Conservation (phyloP, 2,329 filamentous ascomycete genomes). For the Aureobasidium musti region DNA sequence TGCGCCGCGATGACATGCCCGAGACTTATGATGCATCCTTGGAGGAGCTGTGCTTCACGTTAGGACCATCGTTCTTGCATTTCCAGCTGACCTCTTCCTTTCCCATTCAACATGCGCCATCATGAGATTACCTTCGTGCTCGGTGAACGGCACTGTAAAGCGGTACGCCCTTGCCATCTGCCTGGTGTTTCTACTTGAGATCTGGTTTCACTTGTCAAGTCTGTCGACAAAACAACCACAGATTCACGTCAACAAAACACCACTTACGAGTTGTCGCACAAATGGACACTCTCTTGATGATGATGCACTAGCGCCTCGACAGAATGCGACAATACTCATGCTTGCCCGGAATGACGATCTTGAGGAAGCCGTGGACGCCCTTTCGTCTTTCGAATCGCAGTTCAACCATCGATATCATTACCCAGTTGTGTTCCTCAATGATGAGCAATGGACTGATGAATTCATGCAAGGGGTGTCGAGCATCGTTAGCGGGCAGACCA, state of each 20-base stretch:
- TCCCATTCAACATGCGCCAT: background rate
- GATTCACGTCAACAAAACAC: background rate
- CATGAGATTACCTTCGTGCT: background rate
- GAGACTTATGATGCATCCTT: background rate
- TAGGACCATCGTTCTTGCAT: background rate
- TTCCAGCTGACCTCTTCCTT: background rate
- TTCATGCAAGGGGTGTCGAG: conserved; percentile 41
- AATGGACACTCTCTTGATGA: background rate
- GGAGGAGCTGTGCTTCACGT: background rate
- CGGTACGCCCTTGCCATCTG: background rate
- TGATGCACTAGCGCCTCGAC: background rate
- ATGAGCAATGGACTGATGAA: conserved; percentile 47
- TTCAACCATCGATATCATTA: conserved; percentile 55
- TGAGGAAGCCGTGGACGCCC: conserved; percentile 44
- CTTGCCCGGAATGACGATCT: conserved; percentile 52
- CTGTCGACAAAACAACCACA: background rate
- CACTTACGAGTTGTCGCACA: background rate
- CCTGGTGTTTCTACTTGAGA: background rate
- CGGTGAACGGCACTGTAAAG: background rate
- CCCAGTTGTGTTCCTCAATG: conserved; percentile 52
- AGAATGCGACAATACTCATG: conserved; percentile 42
- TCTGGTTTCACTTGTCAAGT: conserved; percentile 5
- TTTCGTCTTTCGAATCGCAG: conserved; percentile 48
- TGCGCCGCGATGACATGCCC: background rate
- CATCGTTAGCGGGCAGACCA: conserved; percentile 41